A percentile compares a stretch with the other conserved stretches of the same genome.
Conservation (phyloP, 2,329 filamentous ascomycete species). For the Lizonia empirigonia region DNA sequence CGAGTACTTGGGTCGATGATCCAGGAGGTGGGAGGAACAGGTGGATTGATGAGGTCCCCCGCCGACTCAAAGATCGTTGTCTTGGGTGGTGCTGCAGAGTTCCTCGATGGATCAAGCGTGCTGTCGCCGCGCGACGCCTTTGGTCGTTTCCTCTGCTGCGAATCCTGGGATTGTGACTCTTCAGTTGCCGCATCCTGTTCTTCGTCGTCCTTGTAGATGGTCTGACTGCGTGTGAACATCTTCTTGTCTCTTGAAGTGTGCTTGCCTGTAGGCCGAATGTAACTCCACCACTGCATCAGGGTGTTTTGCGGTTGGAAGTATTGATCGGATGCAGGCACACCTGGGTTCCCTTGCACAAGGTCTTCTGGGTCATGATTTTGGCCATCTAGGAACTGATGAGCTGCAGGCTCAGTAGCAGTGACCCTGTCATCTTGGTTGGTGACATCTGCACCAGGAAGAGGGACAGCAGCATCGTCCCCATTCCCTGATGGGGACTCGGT, state of each 20-base stretch:
- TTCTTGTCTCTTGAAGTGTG: conserved; percentile 72
- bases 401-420: conserved; percentile 47
- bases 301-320: conserved; percentile 47
- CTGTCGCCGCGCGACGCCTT: conserved; percentile 58
- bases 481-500: conserved; percentile 39
- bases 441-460: conserved; percentile 70
- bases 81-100: conserved; percentile 74
- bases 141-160: conserved; percentile 47
- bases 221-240: conserved; percentile 51
- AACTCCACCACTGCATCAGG: conserved; percentile 67
- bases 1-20: conserved; percentile 81
- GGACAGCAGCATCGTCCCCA: conserved; percentile 61
- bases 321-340: conserved; percentile 20
- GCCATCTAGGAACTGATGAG: conserved; percentile 40
- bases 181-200: conserved; percentile 23
- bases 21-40: conserved; percentile 79
- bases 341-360: conserved; percentile 13
- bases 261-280: conserved; percentile 71
- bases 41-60: conserved; percentile 88
- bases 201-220: conserved; percentile 33
- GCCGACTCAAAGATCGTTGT: conserved; percentile 96
- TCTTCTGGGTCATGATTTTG: conserved; percentile 31
- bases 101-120: conserved; percentile 52
- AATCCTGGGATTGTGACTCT: conserved; percentile 19
- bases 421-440: conserved; percentile 67